Conservation (phyloP, 305 asterid genomes). For the Euphrasia arctica region DNA sequence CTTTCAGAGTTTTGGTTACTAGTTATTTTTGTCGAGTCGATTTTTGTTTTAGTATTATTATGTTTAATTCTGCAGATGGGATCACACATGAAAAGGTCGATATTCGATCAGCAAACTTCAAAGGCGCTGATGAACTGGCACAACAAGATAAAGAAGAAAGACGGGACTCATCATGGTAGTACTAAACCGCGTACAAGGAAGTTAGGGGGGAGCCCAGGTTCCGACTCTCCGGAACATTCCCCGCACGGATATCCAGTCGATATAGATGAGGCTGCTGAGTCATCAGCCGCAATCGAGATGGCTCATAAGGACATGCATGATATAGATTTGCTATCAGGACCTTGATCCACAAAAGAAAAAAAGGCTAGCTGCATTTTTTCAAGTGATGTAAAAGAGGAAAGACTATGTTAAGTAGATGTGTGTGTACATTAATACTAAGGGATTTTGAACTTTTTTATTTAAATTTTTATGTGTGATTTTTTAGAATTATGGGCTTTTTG, state of each 20-base stretch:
- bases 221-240: conserved; percentile 31
- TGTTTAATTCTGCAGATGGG: conserved; percentile 52
- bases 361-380: no score
- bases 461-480: no score
- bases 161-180: background rate
- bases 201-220: conserved; percentile 41
- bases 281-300: conserved; percentile 30
- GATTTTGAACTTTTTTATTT: no score
- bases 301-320: conserved; percentile 22
- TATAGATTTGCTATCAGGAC: conserved; percentile 29
- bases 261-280: background rate
- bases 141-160: conserved; percentile 54
- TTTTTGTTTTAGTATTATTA: background rate
- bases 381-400: no score
- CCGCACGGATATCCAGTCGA: conserved; percentile 12
- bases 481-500: no score
- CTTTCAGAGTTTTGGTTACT: background rate
- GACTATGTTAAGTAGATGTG: no score
- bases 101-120: conserved; percentile 72
- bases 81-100: conserved; percentile 67
- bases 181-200: conserved; percentile 23
- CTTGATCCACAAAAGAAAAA: background rate
- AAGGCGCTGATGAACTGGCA: conserved; percentile 78
- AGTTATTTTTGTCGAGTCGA: no score
- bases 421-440: no score